phyloP scores from a whole-genome alignment of 352 stramenopile genomes.

The Globisporangium carolinianum region DNA sequence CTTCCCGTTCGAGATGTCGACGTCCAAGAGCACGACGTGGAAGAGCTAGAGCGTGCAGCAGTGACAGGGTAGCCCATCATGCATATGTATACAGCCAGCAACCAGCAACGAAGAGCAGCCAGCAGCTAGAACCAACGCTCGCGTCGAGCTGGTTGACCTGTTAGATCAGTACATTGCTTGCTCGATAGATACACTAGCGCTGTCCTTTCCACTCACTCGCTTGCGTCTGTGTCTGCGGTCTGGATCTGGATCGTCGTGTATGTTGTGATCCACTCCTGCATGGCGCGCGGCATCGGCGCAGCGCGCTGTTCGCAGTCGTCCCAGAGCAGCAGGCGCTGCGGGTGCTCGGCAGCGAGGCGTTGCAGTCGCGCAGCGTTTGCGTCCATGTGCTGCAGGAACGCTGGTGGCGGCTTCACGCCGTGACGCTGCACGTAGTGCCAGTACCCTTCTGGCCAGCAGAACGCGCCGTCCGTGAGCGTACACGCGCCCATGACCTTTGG shows the following conservation, averaged over 20 bases:
- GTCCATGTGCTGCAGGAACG: constrained; percentile 52
- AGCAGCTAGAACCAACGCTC: too few relatives aligned
- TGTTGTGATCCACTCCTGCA: constrained; percentile 58
- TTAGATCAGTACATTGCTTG: too few relatives aligned
- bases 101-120: neutral
- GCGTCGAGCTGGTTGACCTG: too few relatives aligned
- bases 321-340: constrained; percentile 49
- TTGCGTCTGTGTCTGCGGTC: too few relatives aligned
- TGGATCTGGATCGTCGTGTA: constrained; percentile 33
- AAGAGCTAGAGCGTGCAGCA: constrained; percentile 33
- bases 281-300: constrained; percentile 39
- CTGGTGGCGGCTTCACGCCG: constrained; percentile 49
- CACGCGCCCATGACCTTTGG: constrained; percentile 61
- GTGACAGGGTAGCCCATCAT: neutral
- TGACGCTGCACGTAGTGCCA: constrained; percentile 67
- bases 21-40: constrained; percentile 68
- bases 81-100: neutral
- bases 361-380: constrained; percentile 22
- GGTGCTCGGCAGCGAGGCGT: constrained; percentile 5
- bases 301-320: constrained; percentile 25
- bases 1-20: constrained; percentile 78
- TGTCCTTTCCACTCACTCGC: too few relatives aligned
- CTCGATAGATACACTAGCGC: too few relatives aligned
- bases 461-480: constrained; percentile 69
- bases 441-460: constrained; percentile 74